These are phyloP conservation scores for Vachellia collinsii DNA, from an alignment of 306 rosid species.

Conservation along the genomic window DNA sequence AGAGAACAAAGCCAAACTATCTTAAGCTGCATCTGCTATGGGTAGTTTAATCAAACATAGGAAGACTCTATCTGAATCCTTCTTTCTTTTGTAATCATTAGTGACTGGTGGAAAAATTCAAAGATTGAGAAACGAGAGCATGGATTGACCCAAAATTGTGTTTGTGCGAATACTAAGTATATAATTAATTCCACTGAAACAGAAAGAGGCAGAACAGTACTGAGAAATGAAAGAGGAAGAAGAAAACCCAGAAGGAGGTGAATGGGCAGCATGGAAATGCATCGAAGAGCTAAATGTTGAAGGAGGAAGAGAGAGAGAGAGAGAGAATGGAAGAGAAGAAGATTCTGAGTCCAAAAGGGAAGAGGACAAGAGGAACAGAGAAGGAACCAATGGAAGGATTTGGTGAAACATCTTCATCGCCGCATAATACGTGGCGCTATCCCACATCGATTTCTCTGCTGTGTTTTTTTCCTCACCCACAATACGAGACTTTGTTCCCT, in stretches of 20 bases:
- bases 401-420: slow-evolving; percentile 46
- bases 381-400: slow-evolving; percentile 45
- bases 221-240: neutral
- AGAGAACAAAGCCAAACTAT: neutral
- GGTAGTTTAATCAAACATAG: neutral
- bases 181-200: neutral
- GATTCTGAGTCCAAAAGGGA: slow-evolving; percentile 69
- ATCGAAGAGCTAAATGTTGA: slow-evolving; percentile 50
- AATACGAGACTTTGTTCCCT: slow-evolving; percentile 42
- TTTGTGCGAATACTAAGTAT: neutral
- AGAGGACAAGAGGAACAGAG: slow-evolving; percentile 49
- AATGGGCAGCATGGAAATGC: slow-evolving; percentile 15
- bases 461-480: slow-evolving; percentile 34
- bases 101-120: neutral
- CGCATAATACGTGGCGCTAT: slow-evolving; percentile 59
- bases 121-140: neutral
- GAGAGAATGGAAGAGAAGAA: slow-evolving; percentile 36
- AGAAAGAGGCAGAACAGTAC: neutral
- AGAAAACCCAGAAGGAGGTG: neutral
- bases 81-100: neutral
- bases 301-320: slow-evolving; percentile 14
- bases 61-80: neutral
- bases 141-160: neutral
- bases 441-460: slow-evolving; percentile 57
- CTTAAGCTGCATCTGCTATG: neutral